These are phyloP conservation scores for Cyathus striatus DNA, from an alignment of 768 basidiomycete species.

Conservation along the genomic window DNA sequence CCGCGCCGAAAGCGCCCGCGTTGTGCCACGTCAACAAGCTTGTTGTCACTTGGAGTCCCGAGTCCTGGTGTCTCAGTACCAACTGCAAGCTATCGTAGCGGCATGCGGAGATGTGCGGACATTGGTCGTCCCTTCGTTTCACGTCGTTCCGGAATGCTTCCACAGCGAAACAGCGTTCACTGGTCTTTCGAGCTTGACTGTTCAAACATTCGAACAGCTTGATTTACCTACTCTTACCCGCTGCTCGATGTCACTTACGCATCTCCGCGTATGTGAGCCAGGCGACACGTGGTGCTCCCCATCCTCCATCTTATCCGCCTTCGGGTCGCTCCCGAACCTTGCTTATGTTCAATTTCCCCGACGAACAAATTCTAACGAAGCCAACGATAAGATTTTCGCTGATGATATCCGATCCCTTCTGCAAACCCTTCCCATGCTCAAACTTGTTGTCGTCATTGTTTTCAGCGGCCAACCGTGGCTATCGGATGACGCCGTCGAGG, in stretches of 20 bases:
- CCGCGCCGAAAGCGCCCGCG: conserved; percentile 20
- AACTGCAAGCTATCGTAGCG: conserved; percentile 21
- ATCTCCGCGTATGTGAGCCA: conserved; percentile 35
- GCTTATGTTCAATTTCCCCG: conserved; percentile 36
- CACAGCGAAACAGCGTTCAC: too few species aligned
- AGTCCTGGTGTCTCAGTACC: conserved; percentile 9
- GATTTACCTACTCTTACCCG: conserved; percentile 11
- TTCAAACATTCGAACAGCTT: conserved; percentile 22
- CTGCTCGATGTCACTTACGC: conserved; percentile 21
- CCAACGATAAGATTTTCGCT: conserved; percentile 32
- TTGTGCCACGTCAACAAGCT: conserved; percentile 28
- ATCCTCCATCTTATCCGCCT: conserved; percentile 21
- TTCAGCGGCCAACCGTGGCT: conserved; percentile 16
- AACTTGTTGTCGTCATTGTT: conserved; percentile 29
- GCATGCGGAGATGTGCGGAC: conserved; percentile 27
- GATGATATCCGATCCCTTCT: conserved; percentile 25
- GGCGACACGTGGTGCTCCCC: conserved; percentile 30
- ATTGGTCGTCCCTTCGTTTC: conserved; percentile 21
- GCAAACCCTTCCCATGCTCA: conserved; percentile 17
- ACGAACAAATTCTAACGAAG: conserved; percentile 31
- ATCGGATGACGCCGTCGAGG: conserved; percentile 6
- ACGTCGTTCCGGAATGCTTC: too few species aligned
- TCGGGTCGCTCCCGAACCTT: conserved; percentile 28
- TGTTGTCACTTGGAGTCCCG: conserved; percentile 24
- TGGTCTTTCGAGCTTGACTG: too few species aligned